Conservation (phyloP, 169 alveolate species). For the Plasmodium falciparum region DNA sequence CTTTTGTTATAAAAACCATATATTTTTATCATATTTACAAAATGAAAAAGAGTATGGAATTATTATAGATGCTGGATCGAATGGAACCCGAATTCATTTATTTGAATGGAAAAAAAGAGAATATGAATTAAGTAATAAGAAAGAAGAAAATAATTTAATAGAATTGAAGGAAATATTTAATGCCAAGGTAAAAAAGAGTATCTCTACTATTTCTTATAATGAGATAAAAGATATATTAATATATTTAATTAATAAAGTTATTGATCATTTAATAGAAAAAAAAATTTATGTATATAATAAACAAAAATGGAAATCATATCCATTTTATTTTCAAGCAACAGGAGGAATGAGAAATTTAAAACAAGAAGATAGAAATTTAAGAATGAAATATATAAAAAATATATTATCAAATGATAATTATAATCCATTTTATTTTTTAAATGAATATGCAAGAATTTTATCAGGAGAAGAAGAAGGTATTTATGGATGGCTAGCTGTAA, state of each 20-base stretch:
- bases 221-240: constrained; percentile 1
- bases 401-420: background rate
- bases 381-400: background rate
- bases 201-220: background rate
- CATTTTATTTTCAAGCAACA: constrained; percentile 11
- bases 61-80: constrained; percentile 6
- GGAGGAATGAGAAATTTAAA: constrained; percentile 8
- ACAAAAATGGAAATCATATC: background rate
- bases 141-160: background rate
- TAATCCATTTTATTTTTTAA: background rate
- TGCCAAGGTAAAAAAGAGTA: background rate
- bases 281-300: background rate
- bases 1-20: background rate
- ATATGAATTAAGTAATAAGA: background rate
- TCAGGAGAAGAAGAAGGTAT: background rate
- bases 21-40: background rate
- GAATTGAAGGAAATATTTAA: background rate
- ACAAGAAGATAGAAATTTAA: background rate
- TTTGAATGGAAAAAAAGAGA: constrained; percentile 1
- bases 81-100: constrained; percentile 4
- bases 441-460: constrained; percentile 3
- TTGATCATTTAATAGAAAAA: background rate
- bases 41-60: constrained; percentile 5
- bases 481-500: constrained; percentile 5
- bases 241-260: background rate